These are phyloP conservation scores for Ophiostoma australiae DNA, from an alignment of 2,329 filamentous ascomycete genomes.

Conservation along the genomic window DNA sequence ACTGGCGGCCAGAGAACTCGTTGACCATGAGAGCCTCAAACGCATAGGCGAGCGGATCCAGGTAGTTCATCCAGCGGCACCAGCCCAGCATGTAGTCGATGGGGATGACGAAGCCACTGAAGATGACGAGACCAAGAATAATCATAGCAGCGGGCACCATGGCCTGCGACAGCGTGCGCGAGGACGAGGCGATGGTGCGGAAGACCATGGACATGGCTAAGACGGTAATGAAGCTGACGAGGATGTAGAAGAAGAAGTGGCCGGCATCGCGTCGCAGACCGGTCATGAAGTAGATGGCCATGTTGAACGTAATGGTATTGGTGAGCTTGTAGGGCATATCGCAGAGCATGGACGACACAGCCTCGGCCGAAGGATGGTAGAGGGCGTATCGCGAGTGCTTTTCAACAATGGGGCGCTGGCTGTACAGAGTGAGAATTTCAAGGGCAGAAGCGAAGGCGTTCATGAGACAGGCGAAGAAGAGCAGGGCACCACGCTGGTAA, in stretches of 20 bases:
- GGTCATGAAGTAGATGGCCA: constrained; percentile 81
- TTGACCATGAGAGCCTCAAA: constrained; percentile 81
- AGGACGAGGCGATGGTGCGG: constrained; percentile 71
- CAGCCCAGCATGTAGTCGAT: constrained; percentile 69
- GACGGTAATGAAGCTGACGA: constrained; percentile 69
- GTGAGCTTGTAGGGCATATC: constrained; percentile 78
- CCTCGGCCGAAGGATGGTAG: constrained; percentile 85
- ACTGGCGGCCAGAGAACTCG: constrained; percentile 67
- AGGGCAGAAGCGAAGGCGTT: constrained; percentile 78
- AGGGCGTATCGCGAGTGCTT: constrained; percentile 83
- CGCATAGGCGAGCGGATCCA: constrained; percentile 72
- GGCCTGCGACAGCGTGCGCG: constrained; percentile 62
- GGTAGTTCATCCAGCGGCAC: constrained; percentile 78
- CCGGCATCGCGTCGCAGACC: constrained; percentile 69
- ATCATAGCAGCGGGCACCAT: constrained; percentile 56
- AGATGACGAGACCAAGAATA: constrained; percentile 63
- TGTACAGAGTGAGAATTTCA: constrained; percentile 80
- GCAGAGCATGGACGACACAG: constrained; percentile 77
- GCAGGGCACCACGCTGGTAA: constrained; percentile 69
- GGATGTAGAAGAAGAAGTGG: constrained; percentile 78
- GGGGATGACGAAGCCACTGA: constrained; percentile 64
- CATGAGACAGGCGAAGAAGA: constrained; percentile 85
- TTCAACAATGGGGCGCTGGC: constrained; percentile 86
- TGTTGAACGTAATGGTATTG: constrained; percentile 73
- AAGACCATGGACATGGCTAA: constrained; percentile 83